Percentiles rank a stretch among this genome's conserved stretches.
Conservation (phyloP, 768 basidiomycete genomes). For the Mrakia blollopis region DNA sequence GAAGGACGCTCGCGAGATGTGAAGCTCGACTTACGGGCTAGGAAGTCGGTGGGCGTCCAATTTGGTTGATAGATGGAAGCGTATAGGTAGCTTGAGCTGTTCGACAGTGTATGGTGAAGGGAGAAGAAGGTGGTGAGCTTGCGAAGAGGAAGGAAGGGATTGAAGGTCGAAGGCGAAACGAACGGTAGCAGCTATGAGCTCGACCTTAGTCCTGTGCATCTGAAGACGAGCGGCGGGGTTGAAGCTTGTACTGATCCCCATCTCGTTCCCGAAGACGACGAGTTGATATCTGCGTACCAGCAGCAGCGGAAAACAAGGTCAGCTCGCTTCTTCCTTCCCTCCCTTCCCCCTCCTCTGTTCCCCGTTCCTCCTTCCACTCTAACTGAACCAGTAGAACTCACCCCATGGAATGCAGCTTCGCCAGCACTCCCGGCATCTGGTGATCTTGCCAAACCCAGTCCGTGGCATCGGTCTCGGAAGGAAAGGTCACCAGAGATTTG, state of each 20-base stretch:
- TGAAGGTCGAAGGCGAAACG: neutral
- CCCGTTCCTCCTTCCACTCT: too few relatives aligned
- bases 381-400: too few relatives aligned
- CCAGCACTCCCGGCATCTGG: too few relatives aligned
- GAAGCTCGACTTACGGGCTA: neutral
- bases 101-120: neutral
- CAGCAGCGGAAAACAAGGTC: neutral
- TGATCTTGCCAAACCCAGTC: too few relatives aligned
- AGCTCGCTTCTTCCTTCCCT: neutral
- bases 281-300: neutral
- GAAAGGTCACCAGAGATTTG: too few relatives aligned
- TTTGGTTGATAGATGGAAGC: neutral
- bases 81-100: neutral
- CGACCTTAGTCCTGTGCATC: neutral
- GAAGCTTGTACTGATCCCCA: neutral
- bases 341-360: too few relatives aligned
- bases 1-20: too few relatives aligned
- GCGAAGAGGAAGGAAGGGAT: neutral
- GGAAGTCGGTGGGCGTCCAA: neutral
- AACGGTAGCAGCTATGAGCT: neutral
- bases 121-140: neutral
- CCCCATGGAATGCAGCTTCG: too few relatives aligned
- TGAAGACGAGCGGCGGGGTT: neutral
- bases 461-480: too few relatives aligned
- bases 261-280: neutral